Conservation (phyloP, 2,329 filamentous ascomycete genomes). For the Ilyonectria robusta region DNA sequence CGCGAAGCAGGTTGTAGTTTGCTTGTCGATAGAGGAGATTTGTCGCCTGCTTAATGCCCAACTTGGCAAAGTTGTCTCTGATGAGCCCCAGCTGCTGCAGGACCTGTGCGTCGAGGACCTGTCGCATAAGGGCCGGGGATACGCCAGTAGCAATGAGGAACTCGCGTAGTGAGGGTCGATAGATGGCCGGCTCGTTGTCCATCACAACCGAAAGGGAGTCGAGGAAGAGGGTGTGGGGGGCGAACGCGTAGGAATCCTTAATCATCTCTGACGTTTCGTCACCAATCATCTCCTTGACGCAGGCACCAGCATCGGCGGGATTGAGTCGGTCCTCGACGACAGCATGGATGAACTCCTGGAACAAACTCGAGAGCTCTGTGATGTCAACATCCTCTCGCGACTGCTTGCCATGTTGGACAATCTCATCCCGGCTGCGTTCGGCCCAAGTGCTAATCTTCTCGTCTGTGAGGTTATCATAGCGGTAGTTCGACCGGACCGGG, state of each 20-base stretch:
- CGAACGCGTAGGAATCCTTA: conserved; percentile 67
- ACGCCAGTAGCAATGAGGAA: conserved; percentile 83
- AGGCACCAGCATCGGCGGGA: conserved; percentile 77
- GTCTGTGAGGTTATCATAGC: conserved; percentile 83
- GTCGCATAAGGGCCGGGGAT: conserved; percentile 79
- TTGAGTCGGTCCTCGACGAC: conserved; percentile 78
- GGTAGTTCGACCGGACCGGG: conserved; percentile 66
- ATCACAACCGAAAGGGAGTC: conserved; percentile 86
- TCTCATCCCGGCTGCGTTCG: conserved; percentile 73
- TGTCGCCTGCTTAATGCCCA: conserved; percentile 90
- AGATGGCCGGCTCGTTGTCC: conserved; percentile 73
- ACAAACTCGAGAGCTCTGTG: conserved; percentile 78
- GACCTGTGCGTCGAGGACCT: conserved; percentile 84
- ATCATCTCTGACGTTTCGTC: conserved; percentile 66
- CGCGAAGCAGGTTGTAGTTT: conserved; percentile 94
- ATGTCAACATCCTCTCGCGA: conserved; percentile 78
- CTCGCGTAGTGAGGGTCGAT: conserved; percentile 69
- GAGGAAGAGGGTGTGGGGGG: conserved; percentile 80
- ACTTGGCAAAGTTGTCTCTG: conserved; percentile 84
- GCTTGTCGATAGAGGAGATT: conserved; percentile 95
- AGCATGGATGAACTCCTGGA: conserved; percentile 87
- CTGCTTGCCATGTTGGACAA: conserved; percentile 76
- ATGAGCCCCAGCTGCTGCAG: conserved; percentile 85
- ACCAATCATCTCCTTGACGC: conserved; percentile 81
- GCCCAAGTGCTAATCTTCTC: conserved; percentile 78